Base-by-base conservation (phyloP, 805 yeast species). In the Pichia membranifaciens region DNA sequence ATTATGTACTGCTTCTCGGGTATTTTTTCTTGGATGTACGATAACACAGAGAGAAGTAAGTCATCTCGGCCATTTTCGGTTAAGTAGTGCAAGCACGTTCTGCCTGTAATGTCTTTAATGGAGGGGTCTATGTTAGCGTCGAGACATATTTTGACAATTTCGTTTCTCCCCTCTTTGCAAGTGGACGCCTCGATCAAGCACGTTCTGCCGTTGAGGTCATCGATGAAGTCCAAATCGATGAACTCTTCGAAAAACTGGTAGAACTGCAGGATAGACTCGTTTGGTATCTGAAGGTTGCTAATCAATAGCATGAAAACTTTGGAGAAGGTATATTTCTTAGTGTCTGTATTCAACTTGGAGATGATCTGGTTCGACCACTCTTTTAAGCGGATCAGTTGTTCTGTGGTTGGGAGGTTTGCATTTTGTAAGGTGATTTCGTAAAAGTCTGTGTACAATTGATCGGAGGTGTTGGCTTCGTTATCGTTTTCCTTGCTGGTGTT, bases 81-180 rank as follows among this genome's bases (percentile, higher is more conserved):
- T 5, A 96, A 95, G 61, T 89, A 88, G 64, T 91, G 98, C 16
- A 93, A 67, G 20, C 97, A 90, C 1, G 84, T 81, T 53, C 91
- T 75, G 3, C 95, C 95, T 54, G 80, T 78, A 41, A 76, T 71
- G 62, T 86, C 95, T 57, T 73, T 76, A 15, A 67, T 60, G 5
- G 62, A 54, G 6, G 64, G 57, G 48, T 62, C 62, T 13, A 58
- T 49, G 35, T 52, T 54, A 22, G 56, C 43, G 15, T 53, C 43
- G 10, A 66, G 50, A 34, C 63, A 61, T 40, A 64, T 51, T 35
- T 56, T 46, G 9, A 66, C 54, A 7, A 62, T 53, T 32, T 55
- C 53, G 35, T 49, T 51, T 49, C 68, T 57, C 6, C 58, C 61
- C 18, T 49, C 37, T 44, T 55, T 54, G 41, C 63, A 61, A 15